Evolutionary conservation across 2,329 filamentous ascomycete species (phyloP).

Genomic region (Mariannaea sp.): DNA sequence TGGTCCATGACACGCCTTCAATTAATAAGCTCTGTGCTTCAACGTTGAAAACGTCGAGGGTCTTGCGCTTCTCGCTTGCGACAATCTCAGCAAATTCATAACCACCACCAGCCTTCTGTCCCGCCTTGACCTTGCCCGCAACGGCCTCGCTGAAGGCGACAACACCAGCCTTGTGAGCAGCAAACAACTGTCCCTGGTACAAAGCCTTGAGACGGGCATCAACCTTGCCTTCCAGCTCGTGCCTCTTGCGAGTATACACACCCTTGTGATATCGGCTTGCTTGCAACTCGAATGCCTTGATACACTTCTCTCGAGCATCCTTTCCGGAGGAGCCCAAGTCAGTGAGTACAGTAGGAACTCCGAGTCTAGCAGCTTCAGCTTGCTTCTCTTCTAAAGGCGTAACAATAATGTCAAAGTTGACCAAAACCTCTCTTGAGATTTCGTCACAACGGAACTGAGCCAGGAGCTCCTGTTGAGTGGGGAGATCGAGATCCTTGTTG

Average conservation of each 20-base stretch:
- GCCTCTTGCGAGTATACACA: constrained; percentile 84
- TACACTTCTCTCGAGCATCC: constrained; percentile 69
- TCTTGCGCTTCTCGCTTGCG: constrained; percentile 75
- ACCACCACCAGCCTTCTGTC: constrained; percentile 85
- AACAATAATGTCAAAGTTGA: constrained; percentile 82
- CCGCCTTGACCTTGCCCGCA: constrained; percentile 81
- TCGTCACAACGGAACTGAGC: constrained; percentile 98
- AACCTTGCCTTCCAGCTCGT: constrained; percentile 84
- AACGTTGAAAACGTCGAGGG: constrained; percentile 74
- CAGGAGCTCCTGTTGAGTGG: constrained; percentile 94
- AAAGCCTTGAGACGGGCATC: constrained; percentile 87
- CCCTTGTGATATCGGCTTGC: constrained; percentile 96
- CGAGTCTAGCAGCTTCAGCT: constrained; percentile 72
- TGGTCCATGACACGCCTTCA: constrained; percentile 82
- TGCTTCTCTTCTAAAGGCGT: constrained; percentile 85
- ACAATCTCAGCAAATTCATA: constrained; percentile 98
- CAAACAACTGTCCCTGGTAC: constrained; percentile 84
- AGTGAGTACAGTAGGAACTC: constrained; percentile 72
- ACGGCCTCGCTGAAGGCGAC: constrained; percentile 86
- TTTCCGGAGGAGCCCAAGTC: constrained; percentile 78
- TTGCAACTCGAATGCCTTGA: constrained; percentile 86
- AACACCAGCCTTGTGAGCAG: constrained; percentile 88
- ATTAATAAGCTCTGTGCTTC: constrained; percentile 78
- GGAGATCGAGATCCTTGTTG: constrained; percentile 97
- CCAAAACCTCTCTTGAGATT: constrained; percentile 85